Evolutionary conservation across 2,329 filamentous ascomycete genomes (phyloP), one percentile per base, ranked within the genome.

Genomic region (Didymella exigua): DNA sequence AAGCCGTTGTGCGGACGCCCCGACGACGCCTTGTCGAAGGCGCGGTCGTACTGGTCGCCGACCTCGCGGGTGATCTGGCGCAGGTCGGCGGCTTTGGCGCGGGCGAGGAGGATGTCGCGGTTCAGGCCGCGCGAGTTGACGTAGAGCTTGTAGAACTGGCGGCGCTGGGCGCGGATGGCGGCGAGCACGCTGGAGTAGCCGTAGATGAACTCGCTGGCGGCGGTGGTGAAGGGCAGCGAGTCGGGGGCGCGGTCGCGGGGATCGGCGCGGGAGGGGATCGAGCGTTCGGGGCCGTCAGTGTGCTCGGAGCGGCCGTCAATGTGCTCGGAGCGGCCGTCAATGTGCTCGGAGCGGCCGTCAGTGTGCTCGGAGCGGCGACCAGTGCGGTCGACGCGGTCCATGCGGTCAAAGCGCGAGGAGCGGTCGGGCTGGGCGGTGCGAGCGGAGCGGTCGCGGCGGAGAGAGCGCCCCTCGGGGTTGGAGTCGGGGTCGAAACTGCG

Each of bases 121-220:
- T 58, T 65, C 8, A 53, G 33, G 7, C 67, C 67, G 34, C 70
- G 61, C 7, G 42, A 53, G 54, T 77, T 76, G 8, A 96, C 79
- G 72, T 98, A 96, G 3, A 99, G 82, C 49, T 87, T 89, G 78
- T 97, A 96, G 2, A 96, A 76, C 67, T 90, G 86, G 53, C 95
- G 86, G 29, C 86, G 82, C 10, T 80, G 80, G 38, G 85, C 84
- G 61, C 82, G 86, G 18, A 99, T 78, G 0, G 92, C 93, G 18
- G 93, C 89, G 59, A 89, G 82, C 19, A 98, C 91, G 1, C 90
- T 86, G 2, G 89, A 90, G 38, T 84, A 85, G 5, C 95, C 95
- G 70, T 96, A 98, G 2, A 99, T 80, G 65, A 97, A 98, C 58
- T 96, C 89, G 0, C 93, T 96, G 5, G 91, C 90, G 0, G 93